Evolutionary conservation across 2,329 filamentous ascomycete genomes (phyloP).

Genomic region (Periglandula ipomoeae): DNA sequence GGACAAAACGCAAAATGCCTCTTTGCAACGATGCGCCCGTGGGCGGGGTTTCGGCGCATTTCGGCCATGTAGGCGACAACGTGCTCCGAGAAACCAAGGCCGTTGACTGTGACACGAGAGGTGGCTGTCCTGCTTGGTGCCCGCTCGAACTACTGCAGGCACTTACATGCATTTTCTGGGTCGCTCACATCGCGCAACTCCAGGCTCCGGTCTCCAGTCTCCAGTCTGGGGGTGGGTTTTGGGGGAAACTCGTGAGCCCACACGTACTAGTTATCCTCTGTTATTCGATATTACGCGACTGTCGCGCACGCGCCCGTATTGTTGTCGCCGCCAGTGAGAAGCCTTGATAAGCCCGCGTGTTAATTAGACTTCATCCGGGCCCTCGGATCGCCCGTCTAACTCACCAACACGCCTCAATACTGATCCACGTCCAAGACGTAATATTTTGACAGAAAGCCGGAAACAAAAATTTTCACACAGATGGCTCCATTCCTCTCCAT

Average conservation of each 20-base stretch:
- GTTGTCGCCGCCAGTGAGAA: neutral
- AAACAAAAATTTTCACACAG: too few relatives aligned
- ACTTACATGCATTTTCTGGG: neutral
- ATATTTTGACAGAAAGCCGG: too few relatives aligned
- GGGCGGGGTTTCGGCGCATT: conserved; percentile 13
- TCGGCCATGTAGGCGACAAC: conserved; percentile 17
- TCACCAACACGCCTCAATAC: neutral
- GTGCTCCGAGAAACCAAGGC: conserved; percentile 10
- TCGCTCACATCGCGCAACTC: too few relatives aligned
- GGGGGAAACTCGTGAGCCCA: too few relatives aligned
- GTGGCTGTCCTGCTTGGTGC: conserved; percentile 7
- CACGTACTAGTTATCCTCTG: too few relatives aligned
- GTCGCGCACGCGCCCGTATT: neutral
- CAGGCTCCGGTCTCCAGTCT: neutral
- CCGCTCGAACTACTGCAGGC: conserved; percentile 6
- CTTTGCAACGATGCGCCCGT: conserved; percentile 5
- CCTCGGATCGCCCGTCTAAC: neutral
- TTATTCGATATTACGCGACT: too few relatives aligned
- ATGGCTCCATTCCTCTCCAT: too few relatives aligned
- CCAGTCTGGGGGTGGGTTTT: conserved; percentile 1
- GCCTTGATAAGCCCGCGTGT: conserved; percentile 1
- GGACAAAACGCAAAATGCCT: neutral
- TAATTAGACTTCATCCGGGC: neutral
- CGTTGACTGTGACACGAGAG: conserved; percentile 1
- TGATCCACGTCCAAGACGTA: neutral